phyloP scores from a whole-genome alignment of 805 yeast genomes.

The Scheffersomyces amazonensis region DNA sequence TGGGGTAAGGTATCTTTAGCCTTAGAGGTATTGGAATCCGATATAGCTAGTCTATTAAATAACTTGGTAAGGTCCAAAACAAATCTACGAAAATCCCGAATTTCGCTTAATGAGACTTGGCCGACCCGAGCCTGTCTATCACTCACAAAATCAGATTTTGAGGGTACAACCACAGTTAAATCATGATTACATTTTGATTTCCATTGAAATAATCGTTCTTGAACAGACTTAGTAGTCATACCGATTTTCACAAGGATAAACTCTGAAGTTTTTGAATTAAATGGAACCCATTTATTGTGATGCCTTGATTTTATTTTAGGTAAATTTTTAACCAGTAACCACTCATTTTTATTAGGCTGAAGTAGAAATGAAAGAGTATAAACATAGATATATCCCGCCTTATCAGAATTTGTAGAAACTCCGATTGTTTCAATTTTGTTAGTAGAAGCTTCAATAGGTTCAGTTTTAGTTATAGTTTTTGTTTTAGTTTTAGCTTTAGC shows the following conservation, averaged over 20 bases:
- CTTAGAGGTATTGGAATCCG: background rate
- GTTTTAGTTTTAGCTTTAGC: no score
- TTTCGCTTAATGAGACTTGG: background rate
- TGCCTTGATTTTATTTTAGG: conserved; percentile 14
- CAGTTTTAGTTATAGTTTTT: no score
- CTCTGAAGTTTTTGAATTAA: conserved; percentile 34
- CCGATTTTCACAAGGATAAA: conserved; percentile 50
- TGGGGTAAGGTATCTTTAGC: background rate
- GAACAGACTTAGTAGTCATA: conserved; percentile 47
- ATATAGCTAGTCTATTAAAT: background rate
- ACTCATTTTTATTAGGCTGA: conserved; percentile 12
- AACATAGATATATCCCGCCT: conserved; percentile 46
- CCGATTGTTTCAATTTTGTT: no score
- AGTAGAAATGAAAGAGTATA: conserved; percentile 42
- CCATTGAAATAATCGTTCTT: conserved; percentile 48
- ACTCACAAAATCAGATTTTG: background rate
- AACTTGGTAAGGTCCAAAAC: no score
- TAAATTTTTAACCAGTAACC: conserved; percentile 35
- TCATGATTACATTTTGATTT: conserved; percentile 48
- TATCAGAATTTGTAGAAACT: no score
- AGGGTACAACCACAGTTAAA: conserved; percentile 37
- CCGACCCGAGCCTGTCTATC: background rate
- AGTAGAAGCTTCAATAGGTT: no score
- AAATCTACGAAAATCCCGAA: background rate
- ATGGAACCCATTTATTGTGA: conserved; percentile 25